A percentile compares a stretch with the other conserved stretches of the same genome.
Conservation (phyloP, 768 basidiomycete genomes). For the Leucocoprinus leucothites region DNA sequence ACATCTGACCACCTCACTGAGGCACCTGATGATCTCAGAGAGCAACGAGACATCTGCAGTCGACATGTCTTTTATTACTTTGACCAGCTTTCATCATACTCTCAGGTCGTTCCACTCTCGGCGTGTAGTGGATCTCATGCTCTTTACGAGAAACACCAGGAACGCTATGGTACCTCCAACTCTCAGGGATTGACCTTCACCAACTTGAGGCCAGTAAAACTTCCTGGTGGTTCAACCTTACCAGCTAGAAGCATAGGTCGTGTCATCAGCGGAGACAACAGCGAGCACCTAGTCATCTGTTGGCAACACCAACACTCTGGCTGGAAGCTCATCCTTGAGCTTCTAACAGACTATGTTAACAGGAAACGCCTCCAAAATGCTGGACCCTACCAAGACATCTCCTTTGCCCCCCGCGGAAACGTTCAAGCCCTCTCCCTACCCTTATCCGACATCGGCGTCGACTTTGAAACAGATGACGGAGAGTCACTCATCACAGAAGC, state of each 20-base stretch:
- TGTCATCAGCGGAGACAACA: slow-evolving; percentile 68
- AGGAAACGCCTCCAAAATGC: slow-evolving; percentile 44
- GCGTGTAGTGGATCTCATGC: slow-evolving; percentile 67
- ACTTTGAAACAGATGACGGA: slow-evolving; percentile 58
- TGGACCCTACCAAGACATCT: slow-evolving; percentile 47
- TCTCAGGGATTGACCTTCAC: slow-evolving; percentile 53
- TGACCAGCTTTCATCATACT: slow-evolving; percentile 65
- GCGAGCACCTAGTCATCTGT: slow-evolving; percentile 64
- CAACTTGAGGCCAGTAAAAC: slow-evolving; percentile 62
- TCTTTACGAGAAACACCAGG: slow-evolving; percentile 65
- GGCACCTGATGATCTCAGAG: slow-evolving; percentile 30
- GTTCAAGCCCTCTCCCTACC: slow-evolving; percentile 34
- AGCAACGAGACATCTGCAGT: slow-evolving; percentile 50
- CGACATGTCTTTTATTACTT: slow-evolving; percentile 77
- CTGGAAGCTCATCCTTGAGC: slow-evolving; percentile 83
- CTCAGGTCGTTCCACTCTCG: slow-evolving; percentile 65
- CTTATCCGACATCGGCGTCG: slow-evolving; percentile 62
- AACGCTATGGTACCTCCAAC: slow-evolving; percentile 49
- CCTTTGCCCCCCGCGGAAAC: slow-evolving; percentile 45
- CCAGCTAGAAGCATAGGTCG: slow-evolving; percentile 65
- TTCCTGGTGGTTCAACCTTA: slow-evolving; percentile 76
- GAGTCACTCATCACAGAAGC: slow-evolving; percentile 67
- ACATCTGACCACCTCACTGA: slow-evolving; percentile 40
- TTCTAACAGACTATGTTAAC: slow-evolving; percentile 74
- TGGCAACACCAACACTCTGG: slow-evolving; percentile 86